These are phyloP conservation scores for Triticum monococcum DNA, from an alignment of 176 grass and related monocot genomes.

Conservation along the genomic window DNA sequence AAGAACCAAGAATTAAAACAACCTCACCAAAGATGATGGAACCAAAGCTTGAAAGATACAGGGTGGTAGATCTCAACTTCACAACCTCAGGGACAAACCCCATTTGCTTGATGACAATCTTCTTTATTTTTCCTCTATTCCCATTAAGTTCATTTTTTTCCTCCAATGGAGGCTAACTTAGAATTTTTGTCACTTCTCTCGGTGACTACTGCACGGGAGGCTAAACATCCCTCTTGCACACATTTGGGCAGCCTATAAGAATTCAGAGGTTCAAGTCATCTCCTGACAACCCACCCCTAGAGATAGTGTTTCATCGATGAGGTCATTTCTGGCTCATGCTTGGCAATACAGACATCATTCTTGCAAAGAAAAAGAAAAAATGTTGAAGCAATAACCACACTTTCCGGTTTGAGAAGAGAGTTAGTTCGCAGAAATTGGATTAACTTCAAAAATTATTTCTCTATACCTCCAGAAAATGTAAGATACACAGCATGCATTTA, in stretches of 20 bases:
- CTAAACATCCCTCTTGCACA: neutral
- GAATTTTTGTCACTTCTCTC: no score
- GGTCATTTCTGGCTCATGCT: neutral
- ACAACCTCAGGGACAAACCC: no score
- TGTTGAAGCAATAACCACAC: neutral
- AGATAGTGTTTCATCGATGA: neutral
- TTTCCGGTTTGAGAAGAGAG: neutral
- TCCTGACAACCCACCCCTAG: no score
- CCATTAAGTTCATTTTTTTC: no score
- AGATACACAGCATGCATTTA: neutral
- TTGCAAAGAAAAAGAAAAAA: neutral
- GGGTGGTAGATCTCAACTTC: no score
- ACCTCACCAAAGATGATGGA: no score
- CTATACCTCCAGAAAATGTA: slow-evolving; percentile 4
- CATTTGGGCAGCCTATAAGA: neutral
- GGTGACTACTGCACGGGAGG: no score
- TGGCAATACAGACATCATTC: neutral
- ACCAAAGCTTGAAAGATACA: no score
- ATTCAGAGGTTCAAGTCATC: neutral
- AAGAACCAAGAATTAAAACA: no score
- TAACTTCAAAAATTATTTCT: neutral
- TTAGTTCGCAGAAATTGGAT: neutral
- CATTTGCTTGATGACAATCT: no score
- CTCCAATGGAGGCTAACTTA: no score
- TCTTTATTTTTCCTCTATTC: no score